A percentile compares a stretch with the other conserved stretches of the same genome.
Evolutionary conservation across 2,329 filamentous ascomycete species (phyloP).

Genomic region (Sporothrix pallida): DNA sequence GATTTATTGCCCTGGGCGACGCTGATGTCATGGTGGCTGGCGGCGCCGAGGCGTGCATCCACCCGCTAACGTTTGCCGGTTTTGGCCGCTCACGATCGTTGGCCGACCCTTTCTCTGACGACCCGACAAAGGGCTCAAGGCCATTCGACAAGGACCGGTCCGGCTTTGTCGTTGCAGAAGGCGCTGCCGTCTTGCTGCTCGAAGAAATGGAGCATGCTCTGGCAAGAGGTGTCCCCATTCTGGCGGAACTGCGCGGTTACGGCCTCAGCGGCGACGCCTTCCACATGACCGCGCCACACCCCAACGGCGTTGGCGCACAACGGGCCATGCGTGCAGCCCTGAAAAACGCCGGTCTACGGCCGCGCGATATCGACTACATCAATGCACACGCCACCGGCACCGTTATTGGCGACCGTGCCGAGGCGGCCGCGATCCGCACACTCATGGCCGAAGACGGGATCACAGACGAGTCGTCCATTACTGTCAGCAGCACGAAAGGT

Average conservation of each 20-base stretch:
- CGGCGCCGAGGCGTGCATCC: constrained; percentile 92
- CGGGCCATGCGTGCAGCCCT: constrained; percentile 86
- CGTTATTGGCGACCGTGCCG: constrained; percentile 81
- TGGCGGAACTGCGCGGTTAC: constrained; percentile 88
- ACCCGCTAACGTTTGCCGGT: constrained; percentile 89
- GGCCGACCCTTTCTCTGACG: constrained; percentile 42
- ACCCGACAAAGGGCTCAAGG: constrained; percentile 61
- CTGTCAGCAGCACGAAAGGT: constrained; percentile 92
- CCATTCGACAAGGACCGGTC: constrained; percentile 82
- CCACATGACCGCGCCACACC: constrained; percentile 89
- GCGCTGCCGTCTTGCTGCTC: constrained; percentile 83
- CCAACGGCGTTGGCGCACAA: constrained; percentile 80
- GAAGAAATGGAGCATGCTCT: constrained; percentile 91
- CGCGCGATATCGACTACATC: constrained; percentile 80
- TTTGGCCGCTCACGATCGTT: constrained; percentile 88
- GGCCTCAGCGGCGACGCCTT: constrained; percentile 89
- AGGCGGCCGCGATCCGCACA: constrained; percentile 79
- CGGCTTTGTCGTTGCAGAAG: constrained; percentile 93
- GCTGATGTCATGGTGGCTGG: constrained; percentile 97
- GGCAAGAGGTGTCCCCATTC: constrained; percentile 76
- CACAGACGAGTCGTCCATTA: constrained; percentile 65
- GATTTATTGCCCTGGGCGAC: constrained; percentile 89
- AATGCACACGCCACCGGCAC: constrained; percentile 97
- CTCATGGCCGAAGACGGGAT: constrained; percentile 76
- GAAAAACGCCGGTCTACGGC: constrained; percentile 70